Percentiles rank a stretch among this genome's conserved stretches.
phyloP scores from a whole-genome alignment of 2,329 filamentous ascomycete species.

The Graphiopsis chlorocephala region DNA sequence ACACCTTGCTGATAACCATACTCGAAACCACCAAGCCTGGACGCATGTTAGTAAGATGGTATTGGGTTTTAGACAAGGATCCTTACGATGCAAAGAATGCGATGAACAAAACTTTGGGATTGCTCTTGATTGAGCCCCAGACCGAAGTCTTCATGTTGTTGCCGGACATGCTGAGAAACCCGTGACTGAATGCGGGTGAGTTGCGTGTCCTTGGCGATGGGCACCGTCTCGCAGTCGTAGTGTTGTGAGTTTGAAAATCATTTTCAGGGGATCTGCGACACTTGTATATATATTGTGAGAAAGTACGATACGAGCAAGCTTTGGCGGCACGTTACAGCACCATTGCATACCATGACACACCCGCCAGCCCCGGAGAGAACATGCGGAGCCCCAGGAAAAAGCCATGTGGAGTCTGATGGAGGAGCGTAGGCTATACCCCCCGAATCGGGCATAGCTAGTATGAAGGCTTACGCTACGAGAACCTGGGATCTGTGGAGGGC shows the following conservation, averaged over 20 bases:
- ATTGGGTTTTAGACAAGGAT: background rate
- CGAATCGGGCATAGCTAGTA: background rate
- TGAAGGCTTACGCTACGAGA: background rate
- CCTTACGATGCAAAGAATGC: slow-evolving; percentile 17
- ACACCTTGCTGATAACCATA: slow-evolving; percentile 58
- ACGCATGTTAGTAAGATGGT: background rate
- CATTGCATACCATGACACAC: background rate
- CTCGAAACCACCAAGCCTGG: slow-evolving; percentile 52
- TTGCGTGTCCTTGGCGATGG: background rate
- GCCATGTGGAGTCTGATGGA: background rate
- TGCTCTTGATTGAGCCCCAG: slow-evolving; percentile 13
- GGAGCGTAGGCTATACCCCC: background rate
- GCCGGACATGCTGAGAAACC: background rate
- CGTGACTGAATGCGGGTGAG: background rate
- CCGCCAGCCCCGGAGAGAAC: background rate
- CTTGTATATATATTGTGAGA: background rate
- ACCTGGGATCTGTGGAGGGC: background rate
- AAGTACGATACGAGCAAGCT: background rate
- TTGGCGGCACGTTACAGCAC: background rate
- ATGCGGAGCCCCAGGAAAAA: slow-evolving; percentile 1
- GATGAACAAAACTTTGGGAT: slow-evolving; percentile 20
- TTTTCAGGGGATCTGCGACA: background rate
- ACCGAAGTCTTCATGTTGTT: slow-evolving; percentile 13
- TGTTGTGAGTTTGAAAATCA: background rate
- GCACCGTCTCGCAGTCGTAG: background rate